Base-by-base conservation (phyloP, 2,329 filamentous ascomycete species). In the Pseudogymnoascus verrucosus region DNA sequence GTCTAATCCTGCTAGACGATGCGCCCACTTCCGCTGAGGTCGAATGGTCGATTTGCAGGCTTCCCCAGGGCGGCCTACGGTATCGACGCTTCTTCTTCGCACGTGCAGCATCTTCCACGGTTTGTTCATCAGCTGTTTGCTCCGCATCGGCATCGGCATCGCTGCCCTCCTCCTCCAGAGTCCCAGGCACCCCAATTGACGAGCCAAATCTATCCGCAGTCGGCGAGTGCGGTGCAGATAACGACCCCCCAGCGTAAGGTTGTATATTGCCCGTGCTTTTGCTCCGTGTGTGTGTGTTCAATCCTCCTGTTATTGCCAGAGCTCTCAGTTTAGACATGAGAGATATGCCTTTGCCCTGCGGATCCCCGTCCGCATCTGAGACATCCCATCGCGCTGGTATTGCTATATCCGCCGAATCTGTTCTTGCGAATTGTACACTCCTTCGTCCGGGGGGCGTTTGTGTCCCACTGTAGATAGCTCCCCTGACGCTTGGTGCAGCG, bases 251-350 rank as follows among this genome's bases (percentile, higher is more conserved):
- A n/a, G 78, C 76, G 8, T 70, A 37, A 51, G 47, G 26, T 65
- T 68, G 63, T 66, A 65, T 66, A 65, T 68, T 64, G 23, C 72
- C 68, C 62, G 69, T 70, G 65, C 77, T 71, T 68, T 78, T 73
- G 71, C 76, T 74, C 34, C 81, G 76, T n/a, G 76, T 75, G 62
- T 83, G 82, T 57, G 47, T 57, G 19, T 57, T 73, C 44, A 71
- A 63, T 23, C 74, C 75, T n/a, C 78, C 75, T 6, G 78, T 76
- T 10, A 80, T 83, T 21, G 90, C 85, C 63, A 96, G 78, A 3
- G 90, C 88, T 72, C 89, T 91, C 67, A 96, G 76, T 73, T 89
- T 92, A 16, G 88, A 88, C 76, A 96, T 91, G 67, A 96, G 82
- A 23, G 88, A 88, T 21, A 84, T 83, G 63, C 83, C 79, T 80